Evolutionary conservation across 305 asterid species (phyloP).

Genomic region (Plantago lanceolata): DNA sequence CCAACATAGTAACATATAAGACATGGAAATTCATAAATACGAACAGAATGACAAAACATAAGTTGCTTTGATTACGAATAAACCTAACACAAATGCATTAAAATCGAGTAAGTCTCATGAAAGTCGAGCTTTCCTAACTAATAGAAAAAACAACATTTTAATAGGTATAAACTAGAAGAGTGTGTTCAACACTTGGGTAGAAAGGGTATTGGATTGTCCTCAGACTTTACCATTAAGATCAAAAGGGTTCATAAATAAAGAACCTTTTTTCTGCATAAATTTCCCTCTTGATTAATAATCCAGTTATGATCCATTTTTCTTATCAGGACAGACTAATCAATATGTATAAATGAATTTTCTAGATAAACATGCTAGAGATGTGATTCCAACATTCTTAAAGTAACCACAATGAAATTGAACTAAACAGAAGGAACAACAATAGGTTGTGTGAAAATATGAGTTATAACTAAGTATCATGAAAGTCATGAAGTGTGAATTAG

Average conservation of each 20-base stretch:
- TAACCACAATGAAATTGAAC: neutral
- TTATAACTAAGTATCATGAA: too few relatives aligned
- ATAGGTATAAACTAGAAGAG: too few relatives aligned
- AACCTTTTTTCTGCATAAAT: neutral
- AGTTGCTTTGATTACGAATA: slow-evolving; percentile 11
- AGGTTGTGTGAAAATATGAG: too few relatives aligned
- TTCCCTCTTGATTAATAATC: neutral
- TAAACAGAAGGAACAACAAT: neutral
- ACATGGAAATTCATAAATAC: slow-evolving; percentile 12
- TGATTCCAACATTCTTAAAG: neutral
- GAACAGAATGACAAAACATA: slow-evolving; percentile 6
- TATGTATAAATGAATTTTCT: neutral
- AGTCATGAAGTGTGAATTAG: too few relatives aligned
- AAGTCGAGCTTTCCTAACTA: too few relatives aligned
- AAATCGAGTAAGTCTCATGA: too few relatives aligned
- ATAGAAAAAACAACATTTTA: too few relatives aligned
- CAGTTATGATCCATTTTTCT: neutral
- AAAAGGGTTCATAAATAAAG: slow-evolving; percentile 6
- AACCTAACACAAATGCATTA: slow-evolving; percentile 19
- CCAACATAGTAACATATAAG: slow-evolving; percentile 25
- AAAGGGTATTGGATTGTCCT: too few relatives aligned
- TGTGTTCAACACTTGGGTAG: too few relatives aligned
- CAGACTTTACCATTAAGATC: too few relatives aligned
- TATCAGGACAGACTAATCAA: neutral
- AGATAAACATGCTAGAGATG: neutral